phyloP scores from a whole-genome alignment of 176 grass and related monocot species.

The Hyparrhenia diplandra region DNA sequence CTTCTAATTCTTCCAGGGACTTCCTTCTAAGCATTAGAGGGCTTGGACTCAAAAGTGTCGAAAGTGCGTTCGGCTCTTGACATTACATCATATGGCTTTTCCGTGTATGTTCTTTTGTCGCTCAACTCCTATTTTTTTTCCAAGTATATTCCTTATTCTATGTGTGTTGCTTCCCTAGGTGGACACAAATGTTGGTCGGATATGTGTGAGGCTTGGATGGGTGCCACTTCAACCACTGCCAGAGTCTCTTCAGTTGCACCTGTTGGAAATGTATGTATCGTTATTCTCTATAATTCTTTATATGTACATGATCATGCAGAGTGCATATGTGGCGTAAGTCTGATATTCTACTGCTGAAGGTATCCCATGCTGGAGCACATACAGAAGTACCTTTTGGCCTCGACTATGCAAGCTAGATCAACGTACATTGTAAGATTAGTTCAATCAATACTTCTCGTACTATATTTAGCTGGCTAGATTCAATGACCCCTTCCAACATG shows the following conservation, averaged over 20 bases:
- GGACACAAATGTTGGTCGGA: constrained; percentile 91
- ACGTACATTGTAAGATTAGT: constrained; percentile 66
- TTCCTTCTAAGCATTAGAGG: constrained; percentile 87
- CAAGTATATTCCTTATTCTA: neutral
- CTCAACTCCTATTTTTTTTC: neutral
- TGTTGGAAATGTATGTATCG: constrained; percentile 66
- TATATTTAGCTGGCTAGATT: constrained; percentile 15
- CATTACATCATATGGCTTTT: constrained; percentile 88
- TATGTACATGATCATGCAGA: neutral
- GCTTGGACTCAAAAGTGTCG: constrained; percentile 85
- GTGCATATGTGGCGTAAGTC: constrained; percentile 15
- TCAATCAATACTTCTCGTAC: constrained; percentile 3
- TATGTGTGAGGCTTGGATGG: constrained; percentile 95
- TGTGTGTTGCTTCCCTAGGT: constrained; percentile 50
- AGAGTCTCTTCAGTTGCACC: constrained; percentile 82
- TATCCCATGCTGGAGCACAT: constrained; percentile 89
- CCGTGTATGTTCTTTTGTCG: constrained; percentile 47
- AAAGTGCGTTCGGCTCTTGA: constrained; percentile 85
- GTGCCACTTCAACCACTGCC: constrained; percentile 87
- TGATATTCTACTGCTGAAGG: constrained; percentile 41
- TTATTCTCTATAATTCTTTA: constrained; percentile 18
- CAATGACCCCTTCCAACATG: neutral
- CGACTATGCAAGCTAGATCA: constrained; percentile 91
- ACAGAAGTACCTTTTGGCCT: constrained; percentile 96
- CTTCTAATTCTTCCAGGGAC: constrained; percentile 49